Evolutionary conservation across 306 rosid genomes (phyloP).

Genomic region (Trifolium pratense): DNA sequence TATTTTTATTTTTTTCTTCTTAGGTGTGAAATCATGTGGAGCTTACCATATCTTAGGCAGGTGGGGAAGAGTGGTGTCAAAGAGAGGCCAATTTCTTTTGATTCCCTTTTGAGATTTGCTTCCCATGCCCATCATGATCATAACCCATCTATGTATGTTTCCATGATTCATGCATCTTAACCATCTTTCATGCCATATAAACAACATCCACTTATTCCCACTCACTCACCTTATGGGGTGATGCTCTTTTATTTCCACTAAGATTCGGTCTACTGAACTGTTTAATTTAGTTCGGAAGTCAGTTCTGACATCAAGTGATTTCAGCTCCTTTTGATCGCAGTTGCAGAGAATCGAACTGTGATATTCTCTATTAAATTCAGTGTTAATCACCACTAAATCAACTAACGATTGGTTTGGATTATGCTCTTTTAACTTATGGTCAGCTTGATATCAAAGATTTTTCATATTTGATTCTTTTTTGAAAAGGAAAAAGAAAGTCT

Average conservation of each 20-base stretch:
- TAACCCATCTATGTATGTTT: conserved; percentile 5
- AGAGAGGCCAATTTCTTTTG: conserved; percentile 78
- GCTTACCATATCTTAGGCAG: conserved; percentile 72
- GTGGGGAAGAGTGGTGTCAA: conserved; percentile 68
- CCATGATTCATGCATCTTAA: conserved; percentile 29
- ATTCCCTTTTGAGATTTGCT: conserved; percentile 84
- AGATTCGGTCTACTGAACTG: too few relatives aligned
- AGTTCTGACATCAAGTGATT: too few relatives aligned
- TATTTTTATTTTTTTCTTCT: background rate
- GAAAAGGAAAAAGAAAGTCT: conserved; percentile 2
- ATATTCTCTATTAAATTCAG: too few relatives aligned
- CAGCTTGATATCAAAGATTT: background rate
- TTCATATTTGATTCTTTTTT: background rate
- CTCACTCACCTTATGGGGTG: conserved; percentile 4
- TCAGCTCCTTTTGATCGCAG: too few relatives aligned
- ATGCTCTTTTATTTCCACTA: background rate
- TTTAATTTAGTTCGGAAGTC: too few relatives aligned
- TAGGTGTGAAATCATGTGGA: conserved; percentile 75
- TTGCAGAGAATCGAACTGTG: too few relatives aligned
- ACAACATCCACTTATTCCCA: conserved; percentile 4
- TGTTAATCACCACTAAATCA: too few relatives aligned
- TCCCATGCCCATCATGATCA: conserved; percentile 63
- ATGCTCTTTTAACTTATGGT: conserved; percentile 12
- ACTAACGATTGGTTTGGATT: too few relatives aligned
- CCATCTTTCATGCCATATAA: conserved; percentile 32